Evolutionary conservation across 495 filamentous ascomycete species (phyloP).

Genomic region (Pyrenopolyporus hunteri): DNA sequence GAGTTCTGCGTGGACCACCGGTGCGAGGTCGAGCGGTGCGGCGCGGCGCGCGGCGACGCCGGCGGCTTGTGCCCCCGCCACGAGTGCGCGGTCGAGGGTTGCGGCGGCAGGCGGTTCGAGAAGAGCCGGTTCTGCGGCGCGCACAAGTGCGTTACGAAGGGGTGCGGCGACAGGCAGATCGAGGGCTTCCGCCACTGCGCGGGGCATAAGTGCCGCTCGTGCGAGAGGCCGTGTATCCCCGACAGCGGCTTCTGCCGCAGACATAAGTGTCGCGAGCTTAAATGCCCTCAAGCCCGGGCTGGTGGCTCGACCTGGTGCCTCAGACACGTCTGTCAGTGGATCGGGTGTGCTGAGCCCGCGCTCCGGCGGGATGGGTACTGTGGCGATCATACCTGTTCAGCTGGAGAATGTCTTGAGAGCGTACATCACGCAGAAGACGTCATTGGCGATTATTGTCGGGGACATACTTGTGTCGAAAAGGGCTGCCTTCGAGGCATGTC

Average conservation of each 20-base stretch:
- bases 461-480: slow-evolving; percentile 21
- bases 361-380: slow-evolving; percentile 26
- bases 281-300: slow-evolving; percentile 9
- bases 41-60: slow-evolving; percentile 3
- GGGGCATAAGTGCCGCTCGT: slow-evolving; percentile 19
- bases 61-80: slow-evolving; percentile 20
- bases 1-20: slow-evolving; percentile 25
- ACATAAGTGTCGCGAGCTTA: slow-evolving; percentile 24
- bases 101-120: slow-evolving; percentile 14
- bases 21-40: slow-evolving; percentile 29
- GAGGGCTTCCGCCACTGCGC: slow-evolving; percentile 24
- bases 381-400: slow-evolving; percentile 25
- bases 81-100: slow-evolving; percentile 22
- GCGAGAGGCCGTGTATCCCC: slow-evolving; percentile 25
- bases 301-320: slow-evolving; percentile 23
- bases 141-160: slow-evolving; percentile 33
- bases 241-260: slow-evolving; percentile 31
- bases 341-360: slow-evolving; percentile 21
- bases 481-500: slow-evolving; percentile 11
- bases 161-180: slow-evolving; percentile 9
- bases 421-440: background rate
- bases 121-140: slow-evolving; percentile 22
- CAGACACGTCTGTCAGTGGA: slow-evolving; percentile 25
- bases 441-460: slow-evolving; percentile 9
- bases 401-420: slow-evolving; percentile 14